phyloP scores from a whole-genome alignment of 2,329 filamentous ascomycete genomes.

The Phialocephala sp. region DNA sequence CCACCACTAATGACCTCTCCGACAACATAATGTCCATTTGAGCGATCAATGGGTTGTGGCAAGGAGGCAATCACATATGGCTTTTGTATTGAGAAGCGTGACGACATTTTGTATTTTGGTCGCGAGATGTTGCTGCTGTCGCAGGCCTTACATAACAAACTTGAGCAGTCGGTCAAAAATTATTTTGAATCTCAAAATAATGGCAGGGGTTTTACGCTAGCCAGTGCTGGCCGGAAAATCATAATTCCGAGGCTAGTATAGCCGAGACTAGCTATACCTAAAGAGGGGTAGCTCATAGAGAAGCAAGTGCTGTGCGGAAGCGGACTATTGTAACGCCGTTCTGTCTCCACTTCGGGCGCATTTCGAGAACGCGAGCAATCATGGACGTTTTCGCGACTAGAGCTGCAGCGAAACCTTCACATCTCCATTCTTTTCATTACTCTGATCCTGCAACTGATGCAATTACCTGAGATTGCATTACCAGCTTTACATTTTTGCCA shows the following conservation, averaged over 20 bases:
- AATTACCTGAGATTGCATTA: not conserved
- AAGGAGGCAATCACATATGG: conserved; percentile 68
- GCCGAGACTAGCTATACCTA: too few relatives aligned
- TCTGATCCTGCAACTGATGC: not conserved
- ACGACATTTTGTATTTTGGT: conserved; percentile 37
- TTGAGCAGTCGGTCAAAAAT: conserved; percentile 21
- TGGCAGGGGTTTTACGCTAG: conserved; percentile 22
- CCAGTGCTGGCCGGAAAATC: not conserved
- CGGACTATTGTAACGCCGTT: not conserved
- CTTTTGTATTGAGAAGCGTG: conserved; percentile 65
- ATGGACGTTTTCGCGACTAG: not conserved
- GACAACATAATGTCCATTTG: conserved; percentile 58
- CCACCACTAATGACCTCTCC: conserved; percentile 66
- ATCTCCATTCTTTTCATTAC: not conserved
- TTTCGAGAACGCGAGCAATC: not conserved
- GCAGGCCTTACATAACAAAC: conserved; percentile 10
- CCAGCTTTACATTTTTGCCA: not conserved
- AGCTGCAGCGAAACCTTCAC: not conserved
- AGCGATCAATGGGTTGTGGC: conserved; percentile 61
- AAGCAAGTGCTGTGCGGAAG: not conserved
- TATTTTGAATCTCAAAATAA: conserved; percentile 26
- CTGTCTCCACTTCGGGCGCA: not conserved
- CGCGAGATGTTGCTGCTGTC: conserved; percentile 19
- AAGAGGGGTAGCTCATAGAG: too few relatives aligned
- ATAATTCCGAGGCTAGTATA: not conserved